These are phyloP conservation scores for Wakefieldia striispora DNA, from an alignment of 768 basidiomycete genomes.

Conservation along the genomic window DNA sequence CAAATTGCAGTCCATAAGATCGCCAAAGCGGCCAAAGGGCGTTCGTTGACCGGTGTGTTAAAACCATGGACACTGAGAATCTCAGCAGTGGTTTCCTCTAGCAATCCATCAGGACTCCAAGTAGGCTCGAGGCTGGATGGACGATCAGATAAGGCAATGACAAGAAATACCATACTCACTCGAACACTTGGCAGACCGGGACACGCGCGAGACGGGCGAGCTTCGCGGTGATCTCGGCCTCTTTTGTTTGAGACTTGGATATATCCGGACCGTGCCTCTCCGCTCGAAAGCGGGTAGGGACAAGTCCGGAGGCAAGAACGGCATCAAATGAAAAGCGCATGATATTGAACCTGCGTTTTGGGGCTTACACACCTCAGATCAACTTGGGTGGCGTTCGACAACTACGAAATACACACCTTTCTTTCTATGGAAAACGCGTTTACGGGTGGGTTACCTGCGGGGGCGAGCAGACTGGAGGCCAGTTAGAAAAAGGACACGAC, in stretches of 20 bases:
- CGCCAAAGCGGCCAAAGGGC: slow-evolving; percentile 28
- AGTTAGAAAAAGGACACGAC: slow-evolving; percentile 7
- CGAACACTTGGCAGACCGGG: slow-evolving; percentile 22
- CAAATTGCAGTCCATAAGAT: slow-evolving; percentile 32
- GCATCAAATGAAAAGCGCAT: slow-evolving; percentile 23
- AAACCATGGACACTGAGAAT: slow-evolving; percentile 23
- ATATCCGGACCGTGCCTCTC: slow-evolving; percentile 28
- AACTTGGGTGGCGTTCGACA: not conserved
- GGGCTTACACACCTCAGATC: slow-evolving; percentile 8
- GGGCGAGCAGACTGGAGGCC: slow-evolving; percentile 20
- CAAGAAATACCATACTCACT: slow-evolving; percentile 10
- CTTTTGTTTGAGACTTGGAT: slow-evolving; percentile 16
- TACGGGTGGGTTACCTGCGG: slow-evolving; percentile 31
- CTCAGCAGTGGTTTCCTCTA: slow-evolving; percentile 17
- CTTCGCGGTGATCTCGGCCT: slow-evolving; percentile 20
- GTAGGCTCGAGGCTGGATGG: slow-evolving; percentile 24
- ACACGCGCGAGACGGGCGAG: slow-evolving; percentile 28
- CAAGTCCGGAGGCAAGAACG: slow-evolving; percentile 20
- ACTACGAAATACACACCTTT: slow-evolving; percentile 11
- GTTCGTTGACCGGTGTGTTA: slow-evolving; percentile 31
- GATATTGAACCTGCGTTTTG: slow-evolving; percentile 7
- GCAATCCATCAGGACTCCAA: slow-evolving; percentile 25
- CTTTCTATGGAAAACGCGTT: slow-evolving; percentile 14
- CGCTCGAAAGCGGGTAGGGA: slow-evolving; percentile 23
- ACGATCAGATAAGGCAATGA: not conserved